Evolutionary conservation across 345 rosid genomes (phyloP).

Genomic region (Populus alba): DNA sequence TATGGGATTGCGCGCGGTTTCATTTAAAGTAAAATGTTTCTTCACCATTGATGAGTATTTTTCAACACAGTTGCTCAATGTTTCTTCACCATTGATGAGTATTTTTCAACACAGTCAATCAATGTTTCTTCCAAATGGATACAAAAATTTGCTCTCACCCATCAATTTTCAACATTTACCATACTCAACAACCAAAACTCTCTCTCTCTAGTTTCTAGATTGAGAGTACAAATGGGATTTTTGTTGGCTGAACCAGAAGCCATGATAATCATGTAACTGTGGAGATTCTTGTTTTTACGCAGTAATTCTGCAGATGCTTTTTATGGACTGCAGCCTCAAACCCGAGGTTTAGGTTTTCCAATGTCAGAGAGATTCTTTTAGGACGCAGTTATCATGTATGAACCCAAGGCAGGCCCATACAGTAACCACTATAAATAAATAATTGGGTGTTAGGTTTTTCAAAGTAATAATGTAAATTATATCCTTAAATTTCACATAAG

Average conservation of each 20-base stretch:
- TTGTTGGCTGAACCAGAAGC: background rate
- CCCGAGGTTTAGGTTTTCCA: conserved; percentile 2
- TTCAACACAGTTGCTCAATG: conserved; percentile 6
- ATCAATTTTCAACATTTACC: conserved; percentile 46
- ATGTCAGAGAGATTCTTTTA: background rate
- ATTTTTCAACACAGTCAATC: conserved; percentile 11
- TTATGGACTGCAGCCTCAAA: background rate
- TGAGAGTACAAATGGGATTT: background rate
- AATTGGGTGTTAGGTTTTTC: background rate
- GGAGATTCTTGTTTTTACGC: background rate
- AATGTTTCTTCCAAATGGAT: conserved; percentile 2
- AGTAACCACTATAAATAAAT: background rate
- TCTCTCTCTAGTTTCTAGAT: background rate
- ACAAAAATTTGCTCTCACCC: conserved; percentile 21
- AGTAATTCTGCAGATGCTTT: background rate
- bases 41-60: conserved; percentile 4
- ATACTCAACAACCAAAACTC: conserved; percentile 29
- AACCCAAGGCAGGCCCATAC: background rate
- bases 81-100: background rate
- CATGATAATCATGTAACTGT: background rate
- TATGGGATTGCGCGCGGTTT: conserved; percentile 45
- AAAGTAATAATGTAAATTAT: no score
- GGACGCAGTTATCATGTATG: background rate
- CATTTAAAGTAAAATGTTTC: conserved; percentile 12
- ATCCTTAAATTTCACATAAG: no score